Conservation (phyloP, 1,284 basidiomycete species). For the Bondarzewia mesenterica region DNA sequence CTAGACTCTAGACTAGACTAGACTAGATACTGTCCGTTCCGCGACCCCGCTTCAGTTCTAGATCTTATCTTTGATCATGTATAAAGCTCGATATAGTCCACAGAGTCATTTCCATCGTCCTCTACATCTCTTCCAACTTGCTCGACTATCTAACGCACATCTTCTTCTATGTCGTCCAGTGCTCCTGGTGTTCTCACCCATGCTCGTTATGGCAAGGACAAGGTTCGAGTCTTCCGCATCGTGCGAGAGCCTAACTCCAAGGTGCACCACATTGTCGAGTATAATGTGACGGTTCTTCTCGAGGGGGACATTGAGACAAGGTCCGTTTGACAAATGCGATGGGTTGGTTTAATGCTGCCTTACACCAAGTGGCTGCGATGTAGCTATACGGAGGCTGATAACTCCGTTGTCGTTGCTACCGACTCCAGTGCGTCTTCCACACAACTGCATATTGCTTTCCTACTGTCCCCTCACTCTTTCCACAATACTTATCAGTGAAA, state of each 20-base stretch:
- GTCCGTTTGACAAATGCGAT: slow-evolving; percentile 34
- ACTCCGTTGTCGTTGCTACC: slow-evolving; percentile 79
- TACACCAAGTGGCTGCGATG: not conserved
- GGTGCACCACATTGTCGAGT: slow-evolving; percentile 73
- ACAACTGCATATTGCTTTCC: too few relatives aligned
- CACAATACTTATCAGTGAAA: slow-evolving; percentile 54
- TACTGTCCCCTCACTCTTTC: not conserved
- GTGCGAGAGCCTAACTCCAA: slow-evolving; percentile 52
- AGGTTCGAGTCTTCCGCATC: slow-evolving; percentile 76
- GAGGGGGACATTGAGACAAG: slow-evolving; percentile 75
- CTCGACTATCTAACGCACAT: not conserved
- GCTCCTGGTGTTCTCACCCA: slow-evolving; percentile 26
- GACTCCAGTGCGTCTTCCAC: slow-evolving; percentile 62
- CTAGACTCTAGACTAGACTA: too few relatives aligned
- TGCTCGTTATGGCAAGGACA: slow-evolving; percentile 82
- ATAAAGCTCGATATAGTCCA: too few relatives aligned
- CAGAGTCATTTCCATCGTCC: not conserved
- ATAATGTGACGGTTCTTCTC: slow-evolving; percentile 68
- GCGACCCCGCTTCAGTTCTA: too few relatives aligned
- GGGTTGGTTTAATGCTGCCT: not conserved
- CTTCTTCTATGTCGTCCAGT: not conserved
- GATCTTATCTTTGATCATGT: too few relatives aligned
- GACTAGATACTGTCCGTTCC: too few relatives aligned
- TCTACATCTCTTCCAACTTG: not conserved
- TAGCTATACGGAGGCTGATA: slow-evolving; percentile 80